phyloP scores from a whole-genome alignment of 2,329 filamentous ascomycete species.

The Trichoderma koningiopsis region DNA sequence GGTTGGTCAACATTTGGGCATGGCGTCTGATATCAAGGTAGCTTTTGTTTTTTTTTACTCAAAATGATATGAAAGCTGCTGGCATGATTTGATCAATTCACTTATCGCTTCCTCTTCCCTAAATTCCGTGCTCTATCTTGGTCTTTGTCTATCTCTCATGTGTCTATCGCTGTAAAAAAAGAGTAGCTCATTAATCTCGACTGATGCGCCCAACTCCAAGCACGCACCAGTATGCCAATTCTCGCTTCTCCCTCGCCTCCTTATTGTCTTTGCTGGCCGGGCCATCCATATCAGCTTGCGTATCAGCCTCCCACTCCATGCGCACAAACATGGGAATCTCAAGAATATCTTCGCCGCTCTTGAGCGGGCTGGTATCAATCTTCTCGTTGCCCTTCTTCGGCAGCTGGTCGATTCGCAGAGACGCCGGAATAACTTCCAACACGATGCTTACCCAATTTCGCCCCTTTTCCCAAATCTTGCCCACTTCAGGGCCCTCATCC shows the following conservation, averaged over 20 bases:
- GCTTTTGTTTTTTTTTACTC: slow-evolving; percentile 46
- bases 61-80: slow-evolving; percentile 46
- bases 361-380: slow-evolving; percentile 50
- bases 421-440: slow-evolving; percentile 78
- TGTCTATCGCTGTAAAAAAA: slow-evolving; percentile 41
- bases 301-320: slow-evolving; percentile 83
- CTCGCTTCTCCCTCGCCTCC: slow-evolving; percentile 73
- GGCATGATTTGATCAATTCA: slow-evolving; percentile 43
- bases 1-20: slow-evolving; percentile 48
- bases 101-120: slow-evolving; percentile 25
- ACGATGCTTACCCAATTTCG: slow-evolving; percentile 95
- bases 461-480: slow-evolving; percentile 94
- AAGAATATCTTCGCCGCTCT: slow-evolving; percentile 64
- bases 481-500: slow-evolving; percentile 70
- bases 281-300: slow-evolving; percentile 64
- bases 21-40: slow-evolving; percentile 52
- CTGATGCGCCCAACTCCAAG: slow-evolving; percentile 82
- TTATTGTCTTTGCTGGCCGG: slow-evolving; percentile 56
- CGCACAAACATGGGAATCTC: slow-evolving; percentile 95
- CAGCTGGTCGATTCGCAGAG: slow-evolving; percentile 47
- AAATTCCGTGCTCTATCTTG: slow-evolving; percentile 31
- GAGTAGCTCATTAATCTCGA: slow-evolving; percentile 40
- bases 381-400: slow-evolving; percentile 38
- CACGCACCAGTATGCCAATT: slow-evolving; percentile 95
- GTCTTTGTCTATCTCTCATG: slow-evolving; percentile 37